Evolutionary conservation across 2,329 filamentous ascomycete species (phyloP).

Genomic region (Alternaria ventricosa): DNA sequence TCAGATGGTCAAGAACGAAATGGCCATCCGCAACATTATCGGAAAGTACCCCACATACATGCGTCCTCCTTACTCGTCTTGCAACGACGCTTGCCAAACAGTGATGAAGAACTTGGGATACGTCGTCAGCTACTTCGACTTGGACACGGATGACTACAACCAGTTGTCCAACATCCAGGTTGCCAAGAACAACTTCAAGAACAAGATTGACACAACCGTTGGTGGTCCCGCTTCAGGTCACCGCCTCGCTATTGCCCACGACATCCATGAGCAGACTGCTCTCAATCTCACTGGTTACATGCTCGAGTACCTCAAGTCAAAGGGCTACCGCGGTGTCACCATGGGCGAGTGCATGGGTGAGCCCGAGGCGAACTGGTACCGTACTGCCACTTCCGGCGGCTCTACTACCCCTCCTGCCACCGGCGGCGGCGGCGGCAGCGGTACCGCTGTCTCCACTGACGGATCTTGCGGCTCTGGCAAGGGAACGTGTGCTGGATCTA

Average conservation of each 20-base stretch:
- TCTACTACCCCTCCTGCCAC: conserved; percentile 13
- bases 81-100: conserved; percentile 48
- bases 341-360: conserved; percentile 59
- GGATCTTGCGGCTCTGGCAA: conserved; percentile 30
- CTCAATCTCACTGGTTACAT: conserved; percentile 52
- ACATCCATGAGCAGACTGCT: conserved; percentile 57
- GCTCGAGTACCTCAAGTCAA: conserved; percentile 48
- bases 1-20: conserved; percentile 62
- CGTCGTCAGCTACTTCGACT: conserved; percentile 66
- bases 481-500: conserved; percentile 34
- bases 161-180: conserved; percentile 44
- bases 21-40: conserved; percentile 62
- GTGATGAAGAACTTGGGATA: conserved; percentile 58
- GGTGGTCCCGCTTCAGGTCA: conserved; percentile 24
- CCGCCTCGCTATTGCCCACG: conserved; percentile 62
- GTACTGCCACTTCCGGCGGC: conserved; percentile 42
- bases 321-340: conserved; percentile 54
- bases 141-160: conserved; percentile 60
- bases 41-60: conserved; percentile 64
- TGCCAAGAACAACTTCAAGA: conserved; percentile 50
- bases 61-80: conserved; percentile 58
- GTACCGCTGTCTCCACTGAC: conserved; percentile 22
- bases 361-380: conserved; percentile 57
- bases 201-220: conserved; percentile 30
- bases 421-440: conserved; percentile 27